Evolutionary conservation across 176 grass and related monocot species (phyloP), one percentile per base, ranked within the genome.

Genomic region (Rhynchospora pubera): DNA sequence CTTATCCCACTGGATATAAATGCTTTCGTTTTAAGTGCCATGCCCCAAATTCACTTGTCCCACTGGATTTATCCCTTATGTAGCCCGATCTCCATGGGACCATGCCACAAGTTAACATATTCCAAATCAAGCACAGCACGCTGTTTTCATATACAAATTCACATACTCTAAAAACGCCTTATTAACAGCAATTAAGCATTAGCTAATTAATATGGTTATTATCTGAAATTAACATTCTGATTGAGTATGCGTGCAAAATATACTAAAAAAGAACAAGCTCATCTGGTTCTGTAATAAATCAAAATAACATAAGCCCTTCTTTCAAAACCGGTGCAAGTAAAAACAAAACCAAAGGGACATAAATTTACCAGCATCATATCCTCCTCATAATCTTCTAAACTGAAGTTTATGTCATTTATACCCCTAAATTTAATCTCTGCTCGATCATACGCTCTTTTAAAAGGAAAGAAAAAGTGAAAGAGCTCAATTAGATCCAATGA

Each of bases 351-450:
- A 30, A 30, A 65, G 42, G 45, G 23, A 18, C 9, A 39, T 22
- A 5, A 63, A 26, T 18, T 14, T 43, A 90, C 94, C 91, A 94
- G 94, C 62, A 94, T 98, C 85, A 98, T 88, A 89, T 98, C 95
- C 12, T 90, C 93, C 44, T 98, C 63, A 82, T 98, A 98, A 55
- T 98, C 95, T 79, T 88, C 92, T 80, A 98, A 57, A 85, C 81
- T 87, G 89, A 98, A 98, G 82, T 98, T 98, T 82, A 94, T 98
- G 78, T 98, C 95, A 15, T 93, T 93, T 43, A 94, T 82, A 56
- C 95, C 95, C 56, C 92, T 90, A 68, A 98, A 98, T 85, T 98
- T 98, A 84, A 98, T 92, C 57, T 92, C 95, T 26, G 95, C 95
- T 71, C 95, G 92, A 87, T 94, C 95, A 81, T 98, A 98, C 16